A percentile compares a stretch with the other conserved stretches of the same genome.
These are phyloP conservation scores for Houttuynia cordata DNA, from an alignment of 164 flowering plant species.

Conservation along the genomic window DNA sequence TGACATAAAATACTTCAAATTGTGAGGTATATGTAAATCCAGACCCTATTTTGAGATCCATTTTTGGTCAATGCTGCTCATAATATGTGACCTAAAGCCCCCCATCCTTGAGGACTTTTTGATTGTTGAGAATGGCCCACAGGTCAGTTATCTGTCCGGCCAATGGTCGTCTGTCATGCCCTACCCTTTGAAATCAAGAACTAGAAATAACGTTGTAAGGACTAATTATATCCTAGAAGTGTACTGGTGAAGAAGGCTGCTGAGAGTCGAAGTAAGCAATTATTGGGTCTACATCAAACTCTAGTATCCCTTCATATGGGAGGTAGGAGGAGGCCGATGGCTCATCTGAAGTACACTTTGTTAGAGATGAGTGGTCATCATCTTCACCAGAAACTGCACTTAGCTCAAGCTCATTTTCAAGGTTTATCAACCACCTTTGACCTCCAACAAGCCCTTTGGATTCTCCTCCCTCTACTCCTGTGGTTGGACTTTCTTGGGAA, in stretches of 20 bases:
- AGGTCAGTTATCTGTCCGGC: no score
- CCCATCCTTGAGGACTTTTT: no score
- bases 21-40: no score
- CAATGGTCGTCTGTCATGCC: no score
- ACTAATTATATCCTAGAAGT: neutral
- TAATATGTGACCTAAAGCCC: no score
- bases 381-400: neutral
- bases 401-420: conserved; percentile 5
- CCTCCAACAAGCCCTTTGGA: neutral
- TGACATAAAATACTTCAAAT: no score
- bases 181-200: no score
- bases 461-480: neutral
- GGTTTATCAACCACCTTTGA: conserved; percentile 1
- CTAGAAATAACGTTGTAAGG: no score
- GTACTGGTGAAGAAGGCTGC: conserved; percentile 2
- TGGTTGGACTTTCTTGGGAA: neutral
- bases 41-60: no score
- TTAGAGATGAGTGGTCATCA: neutral
- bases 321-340: neutral
- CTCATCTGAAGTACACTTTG: neutral
- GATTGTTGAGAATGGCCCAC: no score
- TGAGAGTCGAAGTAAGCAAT: conserved; percentile 4
- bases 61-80: no score
- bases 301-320: neutral
- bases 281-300: conserved; percentile 5